Base-by-base conservation (phyloP, 2,329 filamentous ascomycete genomes). In the Beauveria asiatica region DNA sequence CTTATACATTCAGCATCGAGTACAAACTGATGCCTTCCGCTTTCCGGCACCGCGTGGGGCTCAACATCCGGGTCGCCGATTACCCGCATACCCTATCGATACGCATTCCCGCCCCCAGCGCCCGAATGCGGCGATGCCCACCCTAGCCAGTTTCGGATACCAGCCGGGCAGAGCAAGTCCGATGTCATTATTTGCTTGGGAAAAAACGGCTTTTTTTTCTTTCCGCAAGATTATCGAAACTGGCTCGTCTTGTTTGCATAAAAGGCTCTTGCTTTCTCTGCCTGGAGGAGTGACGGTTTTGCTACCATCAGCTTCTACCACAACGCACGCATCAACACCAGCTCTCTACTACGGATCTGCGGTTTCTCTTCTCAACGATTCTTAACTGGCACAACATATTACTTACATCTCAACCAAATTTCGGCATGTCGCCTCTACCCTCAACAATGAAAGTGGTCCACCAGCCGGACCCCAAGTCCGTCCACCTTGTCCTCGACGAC, bases 381-480 rank as follows among this genome's bases (percentile, higher is more conserved):
- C 33, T 37, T 16, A 37, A 37, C 33, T 16, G 11, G 6, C 33
- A 37, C 33, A 37, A 16, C 33, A 37, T 37, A 37, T 37, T 37
- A 6, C 33, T 16, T 25, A 27, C 19, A 7, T 19, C 37, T 37
- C 50, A 52, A 41, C 33, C 21, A 1, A 53, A 17, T 11, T 17
- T 42, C 50, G 19, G 7, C 50, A 62, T 59, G 45, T n/a, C 39
- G 9, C n/a, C 44, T 39, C 63, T 64, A 8, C 66, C 67, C 10
- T 33, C 59, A 25, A 65, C 63, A 8, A 67, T 70, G 52, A 64
- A 62, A 11, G 66, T 65, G 3, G 62, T 70, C 42, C 58, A 65
- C 50, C 67, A 69, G 55, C 64, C 64, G 1, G 64, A 69, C 54
- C 60, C 62, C 30, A 60, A 64, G 6, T 65, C 63, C 27, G 39